Conservation (phyloP, 2,329 filamentous ascomycete species). For the Septoria petroselini region DNA sequence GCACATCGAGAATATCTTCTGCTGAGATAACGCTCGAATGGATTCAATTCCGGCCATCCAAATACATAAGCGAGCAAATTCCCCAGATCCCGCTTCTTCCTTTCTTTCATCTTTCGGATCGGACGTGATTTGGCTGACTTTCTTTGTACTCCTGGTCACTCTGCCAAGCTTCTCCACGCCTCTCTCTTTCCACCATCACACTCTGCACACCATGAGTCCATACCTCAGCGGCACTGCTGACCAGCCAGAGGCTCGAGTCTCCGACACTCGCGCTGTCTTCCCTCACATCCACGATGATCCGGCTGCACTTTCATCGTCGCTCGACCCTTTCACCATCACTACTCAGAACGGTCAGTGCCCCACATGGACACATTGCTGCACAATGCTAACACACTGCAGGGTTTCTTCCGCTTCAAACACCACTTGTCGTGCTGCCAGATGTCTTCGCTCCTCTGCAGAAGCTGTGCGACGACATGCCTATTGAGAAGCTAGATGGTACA, state of each 20-base stretch:
- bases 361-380: background rate
- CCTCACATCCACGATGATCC: slow-evolving; percentile 34
- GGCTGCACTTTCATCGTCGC: slow-evolving; percentile 26
- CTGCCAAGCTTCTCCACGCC: slow-evolving; percentile 14
- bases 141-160: slow-evolving; percentile 8
- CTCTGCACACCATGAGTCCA: slow-evolving; percentile 23
- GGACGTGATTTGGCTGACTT: slow-evolving; percentile 4
- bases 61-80: slow-evolving; percentile 22
- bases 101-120: slow-evolving; percentile 17
- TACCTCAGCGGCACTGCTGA: slow-evolving; percentile 20
- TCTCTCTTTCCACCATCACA: slow-evolving; percentile 6
- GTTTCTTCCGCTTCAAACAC: slow-evolving; percentile 64
- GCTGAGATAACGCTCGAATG: slow-evolving; percentile 15
- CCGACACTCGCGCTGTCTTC: slow-evolving; percentile 25
- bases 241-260: slow-evolving; percentile 13
- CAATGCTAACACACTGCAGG: slow-evolving; percentile 33
- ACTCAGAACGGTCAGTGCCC: slow-evolving; percentile 54
- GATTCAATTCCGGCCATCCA: slow-evolving; percentile 26
- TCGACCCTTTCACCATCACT: slow-evolving; percentile 67
- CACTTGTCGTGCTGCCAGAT: slow-evolving; percentile 57
- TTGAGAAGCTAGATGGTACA: slow-evolving; percentile 68
- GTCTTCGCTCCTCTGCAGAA: slow-evolving; percentile 72
- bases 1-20: slow-evolving; percentile 11
- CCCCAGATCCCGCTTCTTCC: slow-evolving; percentile 21
- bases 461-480: slow-evolving; percentile 72